Conservation (phyloP, 2,329 filamentous ascomycete genomes). For the Monosporascus sp. region DNA sequence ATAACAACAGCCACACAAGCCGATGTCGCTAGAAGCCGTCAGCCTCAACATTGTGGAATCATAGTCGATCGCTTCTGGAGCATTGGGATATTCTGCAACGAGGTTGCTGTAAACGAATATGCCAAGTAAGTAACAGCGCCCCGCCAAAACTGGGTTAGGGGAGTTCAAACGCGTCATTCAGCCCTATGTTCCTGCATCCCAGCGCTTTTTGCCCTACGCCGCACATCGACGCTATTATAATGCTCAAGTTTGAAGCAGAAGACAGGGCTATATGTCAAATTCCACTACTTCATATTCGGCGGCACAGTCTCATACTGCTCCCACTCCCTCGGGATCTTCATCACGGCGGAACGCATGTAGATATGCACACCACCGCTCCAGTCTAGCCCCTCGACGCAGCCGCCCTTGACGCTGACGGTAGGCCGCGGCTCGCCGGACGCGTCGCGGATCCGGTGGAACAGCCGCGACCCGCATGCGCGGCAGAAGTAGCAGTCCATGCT, state of each 20-base stretch:
- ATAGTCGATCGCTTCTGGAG: too few relatives aligned
- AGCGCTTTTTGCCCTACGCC: not conserved
- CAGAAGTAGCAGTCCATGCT: conserved; percentile 35
- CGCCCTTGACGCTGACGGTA: conserved; percentile 41
- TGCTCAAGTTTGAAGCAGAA: not conserved
- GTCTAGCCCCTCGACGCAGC: conserved; percentile 35
- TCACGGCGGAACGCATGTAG: conserved; percentile 37
- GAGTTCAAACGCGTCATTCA: not conserved
- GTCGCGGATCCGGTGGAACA: conserved; percentile 38
- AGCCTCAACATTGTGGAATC: not conserved
- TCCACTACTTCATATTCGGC: conserved; percentile 5
- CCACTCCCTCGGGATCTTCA: conserved; percentile 35
- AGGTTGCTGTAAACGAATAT: not conserved
- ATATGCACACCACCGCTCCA: conserved; percentile 39
- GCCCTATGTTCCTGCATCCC: not conserved
- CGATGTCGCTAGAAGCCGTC: not conserved
- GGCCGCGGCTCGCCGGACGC: conserved; percentile 30
- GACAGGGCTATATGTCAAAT: too few relatives aligned
- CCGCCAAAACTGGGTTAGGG: not conserved
- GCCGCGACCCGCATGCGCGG: conserved; percentile 35
- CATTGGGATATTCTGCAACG: too few relatives aligned
- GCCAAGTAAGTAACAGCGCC: not conserved
- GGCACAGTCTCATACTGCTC: conserved; percentile 22
- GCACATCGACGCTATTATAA: not conserved
- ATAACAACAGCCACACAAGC: conserved; percentile 3